phyloP scores from a whole-genome alignment of 352 stramenopile species.

The Phytophthora quininea region DNA sequence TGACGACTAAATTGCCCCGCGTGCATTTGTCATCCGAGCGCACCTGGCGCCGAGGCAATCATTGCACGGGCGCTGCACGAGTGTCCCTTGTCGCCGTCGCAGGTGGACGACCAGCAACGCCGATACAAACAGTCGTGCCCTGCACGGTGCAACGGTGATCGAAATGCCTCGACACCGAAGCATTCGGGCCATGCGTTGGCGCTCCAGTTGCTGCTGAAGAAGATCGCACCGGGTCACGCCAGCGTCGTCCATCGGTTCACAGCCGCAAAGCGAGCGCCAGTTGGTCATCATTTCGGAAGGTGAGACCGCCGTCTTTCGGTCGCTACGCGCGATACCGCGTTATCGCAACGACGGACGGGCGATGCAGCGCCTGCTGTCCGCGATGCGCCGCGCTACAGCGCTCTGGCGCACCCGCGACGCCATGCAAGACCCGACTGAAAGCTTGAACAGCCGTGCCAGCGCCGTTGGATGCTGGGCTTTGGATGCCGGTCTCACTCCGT shows the following conservation, averaged over 20 bases:
- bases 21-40: conserved; percentile 10
- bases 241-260: conserved; percentile 9
- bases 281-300: conserved; percentile 9
- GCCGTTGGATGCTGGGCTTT: neutral
- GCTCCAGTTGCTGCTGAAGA: conserved; percentile 25
- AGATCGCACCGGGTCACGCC: conserved; percentile 22
- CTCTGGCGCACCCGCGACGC: neutral
- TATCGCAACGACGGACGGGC: conserved; percentile 10
- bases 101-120: conserved; percentile 2
- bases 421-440: neutral
- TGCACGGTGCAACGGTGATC: conserved; percentile 9
- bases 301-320: conserved; percentile 6
- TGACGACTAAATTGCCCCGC: neutral
- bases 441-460: conserved; percentile 1
- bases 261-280: conserved; percentile 9
- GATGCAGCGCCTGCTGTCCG: conserved; percentile 9
- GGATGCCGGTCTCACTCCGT: too few relatives aligned
- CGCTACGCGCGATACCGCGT: neutral
- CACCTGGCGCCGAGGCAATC: neutral
- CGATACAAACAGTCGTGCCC: conserved; percentile 11
- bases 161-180: neutral
- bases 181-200: conserved; percentile 15
- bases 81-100: conserved; percentile 20
- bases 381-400: neutral
- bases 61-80: conserved; percentile 5